Percentiles rank a stretch among this genome's conserved stretches.
These are phyloP conservation scores for Stemphylium beticola DNA, from an alignment of 2,329 filamentous ascomycete genomes.

Conservation along the genomic window DNA sequence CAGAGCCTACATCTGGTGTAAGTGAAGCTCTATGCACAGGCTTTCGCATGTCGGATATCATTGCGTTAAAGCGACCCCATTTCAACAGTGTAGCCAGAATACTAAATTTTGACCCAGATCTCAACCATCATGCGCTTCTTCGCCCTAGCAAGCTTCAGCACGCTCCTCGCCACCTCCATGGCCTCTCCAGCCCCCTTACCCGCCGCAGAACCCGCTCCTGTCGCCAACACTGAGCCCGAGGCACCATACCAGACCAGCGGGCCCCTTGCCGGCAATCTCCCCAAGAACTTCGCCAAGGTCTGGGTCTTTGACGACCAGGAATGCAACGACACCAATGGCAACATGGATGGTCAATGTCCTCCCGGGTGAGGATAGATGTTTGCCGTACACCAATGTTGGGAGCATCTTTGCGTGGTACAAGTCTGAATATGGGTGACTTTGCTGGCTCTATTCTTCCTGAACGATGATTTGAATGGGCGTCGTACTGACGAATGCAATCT, in stretches of 20 bases:
- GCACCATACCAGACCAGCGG: not conserved
- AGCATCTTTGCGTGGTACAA: constrained; percentile 5
- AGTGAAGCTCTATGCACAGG: no score
- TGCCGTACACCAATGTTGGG: not conserved
- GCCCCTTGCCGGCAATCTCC: not conserved
- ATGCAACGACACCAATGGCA: not conserved
- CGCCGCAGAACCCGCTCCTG: not conserved
- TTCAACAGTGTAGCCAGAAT: no score
- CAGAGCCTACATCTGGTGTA: no score
- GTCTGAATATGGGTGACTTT: not conserved
- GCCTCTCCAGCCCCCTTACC: not conserved
- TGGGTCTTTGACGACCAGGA: not conserved
- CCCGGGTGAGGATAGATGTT: not conserved
- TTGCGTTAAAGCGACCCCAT: no score
- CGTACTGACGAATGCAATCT: not conserved
- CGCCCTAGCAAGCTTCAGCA: not conserved
- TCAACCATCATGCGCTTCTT: not conserved
- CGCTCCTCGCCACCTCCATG: not conserved
- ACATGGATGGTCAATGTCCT: not conserved
- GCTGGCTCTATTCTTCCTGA: not conserved
- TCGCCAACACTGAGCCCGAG: not conserved
- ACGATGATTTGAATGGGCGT: not conserved
- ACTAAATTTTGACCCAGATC: no score
- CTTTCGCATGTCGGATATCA: no score
- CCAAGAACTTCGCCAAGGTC: constrained; percentile 5